These are phyloP conservation scores for Trichoderma arundinaceum DNA, from an alignment of 2,329 filamentous ascomycete species.

Conservation along the genomic window DNA sequence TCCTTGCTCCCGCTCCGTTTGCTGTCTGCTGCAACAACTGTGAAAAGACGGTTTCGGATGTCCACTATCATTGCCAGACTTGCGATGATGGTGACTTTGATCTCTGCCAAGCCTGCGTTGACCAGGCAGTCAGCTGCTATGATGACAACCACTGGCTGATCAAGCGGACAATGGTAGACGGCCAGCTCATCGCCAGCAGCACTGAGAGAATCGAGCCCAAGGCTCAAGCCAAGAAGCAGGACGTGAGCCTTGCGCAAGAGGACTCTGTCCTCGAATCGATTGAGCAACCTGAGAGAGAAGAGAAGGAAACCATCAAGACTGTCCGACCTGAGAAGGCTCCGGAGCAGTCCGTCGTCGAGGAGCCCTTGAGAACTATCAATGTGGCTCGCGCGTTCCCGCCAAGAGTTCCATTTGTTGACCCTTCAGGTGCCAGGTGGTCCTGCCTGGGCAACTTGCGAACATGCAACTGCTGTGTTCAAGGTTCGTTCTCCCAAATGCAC, in stretches of 20 bases:
- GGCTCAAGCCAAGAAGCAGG: constrained; percentile 45
- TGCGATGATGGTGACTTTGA: constrained; percentile 96
- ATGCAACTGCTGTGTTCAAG: constrained; percentile 68
- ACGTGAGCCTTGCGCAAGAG: constrained; percentile 37
- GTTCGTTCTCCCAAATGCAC: constrained; percentile 35
- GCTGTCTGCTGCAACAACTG: constrained; percentile 96
- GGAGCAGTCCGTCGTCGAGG: not conserved
- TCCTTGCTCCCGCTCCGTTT: constrained; percentile 53
- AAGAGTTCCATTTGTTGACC: constrained; percentile 35
- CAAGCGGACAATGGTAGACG: constrained; percentile 82
- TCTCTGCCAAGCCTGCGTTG: constrained; percentile 81
- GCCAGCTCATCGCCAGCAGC: constrained; percentile 80
- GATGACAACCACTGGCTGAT: constrained; percentile 89
- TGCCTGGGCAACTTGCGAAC: constrained; percentile 59
- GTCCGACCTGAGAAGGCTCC: constrained; percentile 11
- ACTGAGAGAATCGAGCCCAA: constrained; percentile 81
- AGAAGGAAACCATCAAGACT: constrained; percentile 27
- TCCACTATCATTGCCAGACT: constrained; percentile 92
- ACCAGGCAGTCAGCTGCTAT: constrained; percentile 76
- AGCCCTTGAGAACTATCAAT: not conserved
- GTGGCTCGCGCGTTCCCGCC: constrained; percentile 29
- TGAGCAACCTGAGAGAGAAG: not conserved
- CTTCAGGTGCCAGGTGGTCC: constrained; percentile 35
- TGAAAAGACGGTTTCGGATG: constrained; percentile 74
- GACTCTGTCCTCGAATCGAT: constrained; percentile 32